These are phyloP conservation scores for Teunomyces atbi DNA, from an alignment of 805 yeast species.

Conservation along the genomic window DNA sequence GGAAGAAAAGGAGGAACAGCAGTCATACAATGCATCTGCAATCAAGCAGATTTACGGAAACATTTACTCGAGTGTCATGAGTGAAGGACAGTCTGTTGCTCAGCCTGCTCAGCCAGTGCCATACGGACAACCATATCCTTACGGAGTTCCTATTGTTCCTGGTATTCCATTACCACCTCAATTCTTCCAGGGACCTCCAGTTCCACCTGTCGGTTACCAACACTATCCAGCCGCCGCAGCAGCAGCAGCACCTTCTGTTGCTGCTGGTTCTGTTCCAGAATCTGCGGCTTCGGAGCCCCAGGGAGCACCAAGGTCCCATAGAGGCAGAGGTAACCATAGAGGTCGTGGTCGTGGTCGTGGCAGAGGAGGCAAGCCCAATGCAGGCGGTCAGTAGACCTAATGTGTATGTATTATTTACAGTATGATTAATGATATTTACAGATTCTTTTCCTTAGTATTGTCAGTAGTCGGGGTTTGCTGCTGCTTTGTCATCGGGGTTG, in stretches of 20 bases:
- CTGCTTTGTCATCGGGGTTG: neutral
- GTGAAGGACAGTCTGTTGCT: constrained; percentile 25
- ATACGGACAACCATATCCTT: constrained; percentile 3
- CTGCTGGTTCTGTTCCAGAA: neutral
- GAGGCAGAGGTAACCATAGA: constrained; percentile 1
- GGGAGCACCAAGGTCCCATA: neutral
- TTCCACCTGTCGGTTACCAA: constrained; percentile 1
- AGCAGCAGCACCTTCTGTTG: neutral
- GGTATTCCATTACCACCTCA: constrained; percentile 41
- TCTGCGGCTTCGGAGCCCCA: neutral
- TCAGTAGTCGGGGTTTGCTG: neutral
- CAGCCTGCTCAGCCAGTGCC: constrained; percentile 9
- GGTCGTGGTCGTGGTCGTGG: constrained; percentile 9
- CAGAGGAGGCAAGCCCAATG: constrained; percentile 1
- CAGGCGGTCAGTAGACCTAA: too few species aligned
- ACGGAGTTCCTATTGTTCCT: constrained; percentile 28
- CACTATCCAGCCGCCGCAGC: constrained; percentile 6
- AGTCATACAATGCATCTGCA: constrained; percentile 23
- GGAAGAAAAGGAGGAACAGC: constrained; percentile 8
- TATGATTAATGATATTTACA: neutral
- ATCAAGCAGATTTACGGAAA: constrained; percentile 44
- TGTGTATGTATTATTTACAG: constrained; percentile 3
- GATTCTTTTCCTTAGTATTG: neutral
- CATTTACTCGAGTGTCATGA: constrained; percentile 43
- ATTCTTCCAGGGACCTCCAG: constrained; percentile 23